phyloP scores from a whole-genome alignment of 1,284 basidiomycete species.

The Irpex rosettiformis region DNA sequence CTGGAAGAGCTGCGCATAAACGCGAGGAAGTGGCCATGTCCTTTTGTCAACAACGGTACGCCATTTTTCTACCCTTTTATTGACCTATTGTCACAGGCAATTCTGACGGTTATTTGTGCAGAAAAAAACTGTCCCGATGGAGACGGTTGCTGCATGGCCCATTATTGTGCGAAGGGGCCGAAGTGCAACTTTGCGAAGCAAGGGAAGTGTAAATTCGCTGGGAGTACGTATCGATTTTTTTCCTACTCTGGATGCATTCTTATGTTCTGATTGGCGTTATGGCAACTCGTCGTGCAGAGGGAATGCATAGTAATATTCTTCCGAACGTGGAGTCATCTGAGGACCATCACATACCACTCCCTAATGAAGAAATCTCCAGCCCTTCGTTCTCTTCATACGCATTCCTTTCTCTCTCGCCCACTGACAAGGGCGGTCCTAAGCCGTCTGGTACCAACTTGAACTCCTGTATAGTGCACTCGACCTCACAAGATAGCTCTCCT shows the following conservation, averaged over 20 bases:
- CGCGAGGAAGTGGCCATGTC: slow-evolving; percentile 40
- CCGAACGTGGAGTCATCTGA: not conserved
- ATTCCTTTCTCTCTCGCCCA: not conserved
- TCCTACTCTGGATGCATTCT: not conserved
- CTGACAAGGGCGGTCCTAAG: not conserved
- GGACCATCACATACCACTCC: not conserved
- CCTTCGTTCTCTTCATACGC: not conserved
- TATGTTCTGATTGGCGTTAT: not conserved
- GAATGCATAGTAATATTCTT: slow-evolving; percentile 5
- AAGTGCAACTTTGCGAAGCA: slow-evolving; percentile 31
- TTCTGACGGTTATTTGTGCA: slow-evolving; percentile 10
- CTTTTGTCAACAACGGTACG: slow-evolving; percentile 31
- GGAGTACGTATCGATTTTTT: slow-evolving; percentile 24
- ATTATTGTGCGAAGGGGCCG: slow-evolving; percentile 31
- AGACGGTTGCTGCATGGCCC: slow-evolving; percentile 31
- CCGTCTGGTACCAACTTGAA: not conserved
- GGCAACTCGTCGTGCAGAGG: not conserved
- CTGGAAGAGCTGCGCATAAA: slow-evolving; percentile 32
- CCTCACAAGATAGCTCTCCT: not conserved
- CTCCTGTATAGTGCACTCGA: not conserved
- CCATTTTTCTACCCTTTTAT: not conserved
- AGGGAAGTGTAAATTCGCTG: slow-evolving; percentile 34
- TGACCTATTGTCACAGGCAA: no score
- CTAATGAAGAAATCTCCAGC: not conserved
- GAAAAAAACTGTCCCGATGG: slow-evolving; percentile 30